Percentiles rank a stretch among this genome's conserved stretches.
Conservation (phyloP, 495 filamentous ascomycete genomes). For the Podospora bellae-mahoneyi region DNA sequence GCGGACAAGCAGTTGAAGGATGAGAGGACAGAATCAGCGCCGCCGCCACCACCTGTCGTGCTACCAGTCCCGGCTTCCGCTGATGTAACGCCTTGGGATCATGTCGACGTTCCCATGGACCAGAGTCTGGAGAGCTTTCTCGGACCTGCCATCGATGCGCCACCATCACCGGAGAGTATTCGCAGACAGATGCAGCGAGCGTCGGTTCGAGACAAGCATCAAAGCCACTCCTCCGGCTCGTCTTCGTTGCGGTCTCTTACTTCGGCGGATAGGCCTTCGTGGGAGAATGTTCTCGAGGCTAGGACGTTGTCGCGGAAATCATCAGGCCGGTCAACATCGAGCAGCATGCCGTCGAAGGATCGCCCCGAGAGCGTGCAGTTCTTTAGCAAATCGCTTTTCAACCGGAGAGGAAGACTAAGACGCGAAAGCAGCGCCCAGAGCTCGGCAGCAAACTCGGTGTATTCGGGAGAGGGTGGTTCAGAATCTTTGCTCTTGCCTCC, state of each 20-base stretch:
- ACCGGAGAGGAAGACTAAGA: constrained; percentile 40
- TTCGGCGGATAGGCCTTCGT: constrained; percentile 39
- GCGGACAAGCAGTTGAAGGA: constrained; percentile 21
- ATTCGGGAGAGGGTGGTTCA: constrained; percentile 33
- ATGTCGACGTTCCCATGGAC: constrained; percentile 7
- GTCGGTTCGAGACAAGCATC: constrained; percentile 43
- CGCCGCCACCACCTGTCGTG: not conserved
- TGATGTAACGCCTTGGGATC: constrained; percentile 5
- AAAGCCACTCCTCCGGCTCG: constrained; percentile 48
- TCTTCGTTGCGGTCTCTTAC: constrained; percentile 43
- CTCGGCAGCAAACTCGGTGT: constrained; percentile 39
- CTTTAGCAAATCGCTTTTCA: constrained; percentile 53
- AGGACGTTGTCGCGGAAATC: constrained; percentile 46
- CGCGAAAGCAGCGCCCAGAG: constrained; percentile 43
- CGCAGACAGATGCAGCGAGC: constrained; percentile 50
- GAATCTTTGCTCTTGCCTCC: constrained; percentile 26
- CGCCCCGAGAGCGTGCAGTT: constrained; percentile 54
- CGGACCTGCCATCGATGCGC: constrained; percentile 50
- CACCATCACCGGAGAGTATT: constrained; percentile 53
- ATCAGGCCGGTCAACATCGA: constrained; percentile 45
- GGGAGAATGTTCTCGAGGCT: constrained; percentile 44
- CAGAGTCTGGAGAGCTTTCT: constrained; percentile 36
- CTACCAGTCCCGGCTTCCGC: constrained; percentile 4
- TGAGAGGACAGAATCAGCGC: constrained; percentile 10
- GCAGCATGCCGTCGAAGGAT: constrained; percentile 45